Evolutionary conservation across 2,329 filamentous ascomycete genomes (phyloP), one percentile per base, ranked within the genome.

Genomic region (Aspergillus ruber): DNA sequence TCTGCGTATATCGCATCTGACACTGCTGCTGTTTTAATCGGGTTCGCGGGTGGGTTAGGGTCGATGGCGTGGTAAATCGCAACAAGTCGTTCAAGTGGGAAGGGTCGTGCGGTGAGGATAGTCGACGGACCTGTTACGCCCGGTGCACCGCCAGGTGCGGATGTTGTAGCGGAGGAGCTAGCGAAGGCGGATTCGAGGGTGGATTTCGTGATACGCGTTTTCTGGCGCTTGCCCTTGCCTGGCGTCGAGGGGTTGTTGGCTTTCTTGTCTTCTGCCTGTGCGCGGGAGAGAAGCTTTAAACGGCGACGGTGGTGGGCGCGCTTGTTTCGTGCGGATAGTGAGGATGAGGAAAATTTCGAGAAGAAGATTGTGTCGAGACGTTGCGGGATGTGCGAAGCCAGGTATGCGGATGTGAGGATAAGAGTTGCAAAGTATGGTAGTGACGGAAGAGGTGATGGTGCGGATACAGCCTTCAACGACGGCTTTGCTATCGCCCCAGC

Each of bases 361-460:
- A 76, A 76, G 50, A 76, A 72, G 47, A 74, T 68, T 6, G 71
- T 74, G 55, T 76, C 74, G 10, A 74, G 63, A 33, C 72, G 65
- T 44, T 70, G 68, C 1, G 70, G 72, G 21, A 65, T 75, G 54
- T 74, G 68, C 9, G 72, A 73, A 43, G 73, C 72, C 15, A 76
- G 60, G 52, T 74, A 76, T 42, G 72, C 68, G 20, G 73, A 68
- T 27, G 74, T 68, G 36, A 76, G 61, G 51, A 76, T 63, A 35
- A 75, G 54, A 12, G 72, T 71, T n/a, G 73, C 61, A 53, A 74
- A 68, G 50, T 73, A 74, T 27, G 73, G 73, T 29, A 76, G 58
- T 9, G 64, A 60, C 9, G 66, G 65, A 2, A 69, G 56, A 12
- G 62, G 61, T 3, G 62, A 64, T 29, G 65, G 58, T 13, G 60